Conservation (phyloP, 2,329 filamentous ascomycete species). For the Botryotinia globosa region DNA sequence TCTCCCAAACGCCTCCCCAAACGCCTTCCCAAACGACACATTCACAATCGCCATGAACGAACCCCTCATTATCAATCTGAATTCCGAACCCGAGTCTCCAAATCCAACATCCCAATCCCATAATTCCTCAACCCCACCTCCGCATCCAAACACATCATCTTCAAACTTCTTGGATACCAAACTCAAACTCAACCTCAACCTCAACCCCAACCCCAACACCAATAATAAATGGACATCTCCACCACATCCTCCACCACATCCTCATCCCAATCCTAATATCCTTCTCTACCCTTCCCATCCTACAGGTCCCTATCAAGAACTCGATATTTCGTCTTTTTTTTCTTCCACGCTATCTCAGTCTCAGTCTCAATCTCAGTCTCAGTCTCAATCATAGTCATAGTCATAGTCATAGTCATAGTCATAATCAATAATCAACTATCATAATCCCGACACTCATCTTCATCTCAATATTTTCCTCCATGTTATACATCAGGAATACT, state of each 20-base stretch:
- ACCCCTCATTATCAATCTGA: neutral
- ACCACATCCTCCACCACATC: neutral
- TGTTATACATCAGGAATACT: too few relatives aligned
- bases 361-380: too few relatives aligned
- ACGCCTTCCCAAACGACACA: neutral
- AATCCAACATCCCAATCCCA: too few relatives aligned
- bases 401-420: too few relatives aligned
- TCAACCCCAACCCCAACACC: too few relatives aligned
- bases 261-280: neutral
- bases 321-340: neutral
- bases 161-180: too few relatives aligned
- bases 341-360: neutral
- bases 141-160: too few relatives aligned
- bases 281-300: conserved; percentile 1
- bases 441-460: too few relatives aligned
- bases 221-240: neutral
- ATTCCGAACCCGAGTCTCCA: neutral
- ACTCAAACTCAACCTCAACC: too few relatives aligned
- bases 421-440: too few relatives aligned
- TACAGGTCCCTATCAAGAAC: conserved; percentile 4
- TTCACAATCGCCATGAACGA: conserved; percentile 2
- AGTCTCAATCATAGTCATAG: too few relatives aligned
- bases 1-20: neutral
- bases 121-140: neutral
- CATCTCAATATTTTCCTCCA: too few relatives aligned